A percentile compares a stretch with the other conserved stretches of the same genome.
These are phyloP conservation scores for Magnolia kwangsiensis DNA, from an alignment of 164 flowering plant genomes.

Conservation along the genomic window DNA sequence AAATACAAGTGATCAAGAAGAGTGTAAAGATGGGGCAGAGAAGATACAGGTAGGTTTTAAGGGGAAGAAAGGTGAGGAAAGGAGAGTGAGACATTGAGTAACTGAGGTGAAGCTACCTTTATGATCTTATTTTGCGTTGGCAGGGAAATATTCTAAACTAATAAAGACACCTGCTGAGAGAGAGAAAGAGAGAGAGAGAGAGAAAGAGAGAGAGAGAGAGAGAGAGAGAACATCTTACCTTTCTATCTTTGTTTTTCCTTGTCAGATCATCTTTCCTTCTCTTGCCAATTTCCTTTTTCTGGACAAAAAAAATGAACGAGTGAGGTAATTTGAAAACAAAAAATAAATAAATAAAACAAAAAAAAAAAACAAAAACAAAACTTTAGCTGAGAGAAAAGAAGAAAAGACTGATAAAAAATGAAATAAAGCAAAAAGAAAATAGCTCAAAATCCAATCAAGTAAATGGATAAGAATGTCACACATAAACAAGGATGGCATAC, in stretches of 20 bases:
- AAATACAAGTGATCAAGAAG: too few relatives aligned
- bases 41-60: too few relatives aligned
- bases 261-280: slow-evolving; percentile 73
- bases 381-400: neutral
- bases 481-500: too few relatives aligned
- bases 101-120: too few relatives aligned
- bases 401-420: neutral
- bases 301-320: slow-evolving; percentile 17
- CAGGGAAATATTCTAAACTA: too few relatives aligned
- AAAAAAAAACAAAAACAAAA: neutral
- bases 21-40: too few relatives aligned
- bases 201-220: neutral
- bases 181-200: neutral
- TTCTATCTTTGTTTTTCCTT: slow-evolving; percentile 65
- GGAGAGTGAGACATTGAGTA: too few relatives aligned
- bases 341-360: too few relatives aligned
- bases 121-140: too few relatives aligned
- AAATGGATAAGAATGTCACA: neutral
- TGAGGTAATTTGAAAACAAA: too few relatives aligned
- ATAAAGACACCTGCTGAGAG: too few relatives aligned
- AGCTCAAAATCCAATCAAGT: neutral
- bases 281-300: slow-evolving; percentile 76
- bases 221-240: slow-evolving; percentile 31
- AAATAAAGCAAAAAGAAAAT: neutral
- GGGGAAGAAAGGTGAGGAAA: too few relatives aligned